A percentile compares a stretch with the other conserved stretches of the same genome.
Conservation (phyloP, 2,329 filamentous ascomycete genomes). For the Pyrenophora graminea region DNA sequence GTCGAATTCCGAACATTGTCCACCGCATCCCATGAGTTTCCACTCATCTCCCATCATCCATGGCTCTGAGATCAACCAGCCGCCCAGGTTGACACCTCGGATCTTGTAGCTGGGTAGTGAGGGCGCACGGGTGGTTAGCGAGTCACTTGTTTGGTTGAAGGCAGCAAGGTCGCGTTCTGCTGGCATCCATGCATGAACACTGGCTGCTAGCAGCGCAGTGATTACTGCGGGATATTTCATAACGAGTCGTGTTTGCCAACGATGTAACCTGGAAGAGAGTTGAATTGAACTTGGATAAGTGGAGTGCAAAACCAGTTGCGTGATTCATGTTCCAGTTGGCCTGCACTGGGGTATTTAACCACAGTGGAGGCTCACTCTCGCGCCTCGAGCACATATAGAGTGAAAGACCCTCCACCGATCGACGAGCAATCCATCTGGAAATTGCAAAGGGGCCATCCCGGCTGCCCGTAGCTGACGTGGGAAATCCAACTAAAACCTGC, state of each 20-base stretch:
- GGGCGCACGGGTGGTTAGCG: slow-evolving; percentile 2
- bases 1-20: slow-evolving; percentile 57
- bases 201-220: slow-evolving; percentile 8
- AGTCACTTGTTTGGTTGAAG: slow-evolving; percentile 9
- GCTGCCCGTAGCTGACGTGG: too few species aligned
- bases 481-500: too few species aligned
- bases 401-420: too few species aligned
- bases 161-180: slow-evolving; percentile 8
- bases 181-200: slow-evolving; percentile 12
- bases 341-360: too few species aligned
- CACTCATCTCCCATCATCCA: slow-evolving; percentile 58
- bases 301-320: too few species aligned
- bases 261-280: not conserved
- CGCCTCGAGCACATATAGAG: too few species aligned
- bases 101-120: slow-evolving; percentile 47
- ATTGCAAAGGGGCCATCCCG: too few species aligned
- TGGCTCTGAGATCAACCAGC: slow-evolving; percentile 59
- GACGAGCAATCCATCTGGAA: too few species aligned
- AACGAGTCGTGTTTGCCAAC: not conserved
- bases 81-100: slow-evolving; percentile 61
- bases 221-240: slow-evolving; percentile 3
- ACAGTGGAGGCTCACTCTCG: too few species aligned
- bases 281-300: too few species aligned
- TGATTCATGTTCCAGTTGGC: too few species aligned
- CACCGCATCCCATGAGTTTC: slow-evolving; percentile 54